Evolutionary conservation across 768 basidiomycete genomes (phyloP).

Genomic region (Lactifluus hygrophoroides): DNA sequence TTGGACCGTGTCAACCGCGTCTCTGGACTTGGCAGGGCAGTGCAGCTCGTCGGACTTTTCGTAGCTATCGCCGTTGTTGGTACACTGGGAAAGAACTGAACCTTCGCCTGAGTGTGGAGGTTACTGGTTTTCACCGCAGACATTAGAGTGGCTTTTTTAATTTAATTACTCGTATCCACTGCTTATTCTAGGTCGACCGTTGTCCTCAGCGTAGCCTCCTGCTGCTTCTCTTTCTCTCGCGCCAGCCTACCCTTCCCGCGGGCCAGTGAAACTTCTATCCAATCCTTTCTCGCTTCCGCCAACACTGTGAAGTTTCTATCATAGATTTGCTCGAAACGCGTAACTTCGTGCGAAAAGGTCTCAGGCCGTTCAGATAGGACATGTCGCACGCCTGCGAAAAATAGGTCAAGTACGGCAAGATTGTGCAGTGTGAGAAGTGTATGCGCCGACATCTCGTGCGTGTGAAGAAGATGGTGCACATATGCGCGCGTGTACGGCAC

Average conservation of each 20-base stretch:
- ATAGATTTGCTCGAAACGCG: slow-evolving; percentile 42
- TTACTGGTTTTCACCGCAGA: too few relatives aligned
- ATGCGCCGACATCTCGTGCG: slow-evolving; percentile 88
- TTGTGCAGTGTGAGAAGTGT: slow-evolving; percentile 71
- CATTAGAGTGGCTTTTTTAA: neutral
- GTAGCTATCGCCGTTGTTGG: slow-evolving; percentile 13
- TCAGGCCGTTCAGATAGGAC: slow-evolving; percentile 22
- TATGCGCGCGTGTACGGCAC: slow-evolving; percentile 49
- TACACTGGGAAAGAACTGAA: slow-evolving; percentile 6
- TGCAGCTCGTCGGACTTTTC: slow-evolving; percentile 17
- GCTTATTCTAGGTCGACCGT: slow-evolving; percentile 12
- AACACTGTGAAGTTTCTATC: slow-evolving; percentile 41
- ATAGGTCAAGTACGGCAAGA: slow-evolving; percentile 52
- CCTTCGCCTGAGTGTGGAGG: neutral
- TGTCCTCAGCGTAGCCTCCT: slow-evolving; percentile 16
- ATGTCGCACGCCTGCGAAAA: slow-evolving; percentile 51
- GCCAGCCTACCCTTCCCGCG: slow-evolving; percentile 69
- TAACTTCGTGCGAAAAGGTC: slow-evolving; percentile 39
- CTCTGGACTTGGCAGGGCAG: slow-evolving; percentile 16
- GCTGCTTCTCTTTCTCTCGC: slow-evolving; percentile 45
- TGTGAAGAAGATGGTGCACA: slow-evolving; percentile 75
- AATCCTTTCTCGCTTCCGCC: slow-evolving; percentile 42
- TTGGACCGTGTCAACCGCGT: slow-evolving; percentile 12
- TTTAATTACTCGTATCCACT: neutral
- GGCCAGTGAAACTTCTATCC: slow-evolving; percentile 59